A percentile compares a stretch with the other conserved stretches of the same genome.
Evolutionary conservation across 805 yeast species (phyloP).

Genomic region (Candida methanosorbosa): DNA sequence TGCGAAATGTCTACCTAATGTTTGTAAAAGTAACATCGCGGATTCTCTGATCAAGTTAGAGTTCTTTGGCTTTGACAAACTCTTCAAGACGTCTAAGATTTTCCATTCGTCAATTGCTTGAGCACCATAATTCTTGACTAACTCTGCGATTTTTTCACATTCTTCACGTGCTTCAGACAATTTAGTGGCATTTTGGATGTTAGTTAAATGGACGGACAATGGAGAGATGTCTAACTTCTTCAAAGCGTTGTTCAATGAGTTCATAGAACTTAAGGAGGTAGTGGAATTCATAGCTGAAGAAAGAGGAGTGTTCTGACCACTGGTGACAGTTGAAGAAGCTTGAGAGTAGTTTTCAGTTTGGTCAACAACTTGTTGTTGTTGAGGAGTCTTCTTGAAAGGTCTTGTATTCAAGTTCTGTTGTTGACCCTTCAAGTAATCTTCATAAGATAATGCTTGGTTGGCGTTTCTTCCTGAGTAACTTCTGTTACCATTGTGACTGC

Average conservation of each 20-base stretch:
- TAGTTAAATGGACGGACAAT: conserved; percentile 45
- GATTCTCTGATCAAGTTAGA: conserved; percentile 71
- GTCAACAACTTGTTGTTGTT: conserved; percentile 7
- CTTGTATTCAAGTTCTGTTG: conserved; percentile 14
- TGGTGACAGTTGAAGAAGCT: conserved; percentile 20
- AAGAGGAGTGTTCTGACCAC: conserved; percentile 23
- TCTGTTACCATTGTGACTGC: conserved; percentile 3
- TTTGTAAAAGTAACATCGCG: conserved; percentile 51
- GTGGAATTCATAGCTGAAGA: conserved; percentile 37
- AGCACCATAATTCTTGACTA: conserved; percentile 36
- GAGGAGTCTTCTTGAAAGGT: conserved; percentile 10
- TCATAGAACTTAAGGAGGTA: conserved; percentile 58
- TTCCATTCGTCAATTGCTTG: conserved; percentile 54
- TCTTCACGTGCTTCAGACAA: conserved; percentile 48
- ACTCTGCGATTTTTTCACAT: conserved; percentile 43
- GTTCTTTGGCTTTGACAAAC: conserved; percentile 67
- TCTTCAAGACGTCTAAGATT: conserved; percentile 49
- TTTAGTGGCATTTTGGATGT: conserved; percentile 41
- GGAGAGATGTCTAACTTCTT: conserved; percentile 60
- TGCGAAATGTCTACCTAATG: conserved; percentile 48
- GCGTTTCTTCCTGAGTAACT: conserved; percentile 8
- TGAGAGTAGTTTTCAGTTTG: not conserved
- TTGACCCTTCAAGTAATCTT: conserved; percentile 43
- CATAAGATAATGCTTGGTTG: conserved; percentile 16
- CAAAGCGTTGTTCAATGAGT: conserved; percentile 56